phyloP scores from a whole-genome alignment of 305 asterid genomes.

The Solanum hybrid region DNA sequence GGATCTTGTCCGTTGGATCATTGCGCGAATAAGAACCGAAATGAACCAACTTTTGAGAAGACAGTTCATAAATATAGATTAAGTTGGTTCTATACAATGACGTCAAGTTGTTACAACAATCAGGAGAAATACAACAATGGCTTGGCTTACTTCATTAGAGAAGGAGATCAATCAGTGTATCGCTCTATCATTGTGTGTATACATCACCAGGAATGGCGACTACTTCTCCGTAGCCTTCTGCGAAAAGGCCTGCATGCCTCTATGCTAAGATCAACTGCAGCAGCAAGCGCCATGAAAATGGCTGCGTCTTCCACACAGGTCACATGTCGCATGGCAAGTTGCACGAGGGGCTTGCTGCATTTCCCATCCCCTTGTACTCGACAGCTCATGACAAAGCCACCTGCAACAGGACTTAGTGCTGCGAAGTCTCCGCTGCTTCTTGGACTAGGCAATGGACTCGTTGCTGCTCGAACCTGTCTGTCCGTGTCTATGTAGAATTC shows the following conservation, averaged over 20 bases:
- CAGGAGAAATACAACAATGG: background rate
- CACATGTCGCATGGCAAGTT: slow-evolving; percentile 74
- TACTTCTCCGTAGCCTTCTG: slow-evolving; percentile 48
- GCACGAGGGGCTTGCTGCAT: slow-evolving; percentile 72
- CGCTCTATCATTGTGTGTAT: background rate
- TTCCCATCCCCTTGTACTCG: slow-evolving; percentile 80
- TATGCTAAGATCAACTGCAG: slow-evolving; percentile 86
- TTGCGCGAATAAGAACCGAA: background rate
- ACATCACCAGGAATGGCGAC: slow-evolving; percentile 56
- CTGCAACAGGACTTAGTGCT: slow-evolving; percentile 47
- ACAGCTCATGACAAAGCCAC: slow-evolving; percentile 88
- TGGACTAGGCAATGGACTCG: slow-evolving; percentile 61
- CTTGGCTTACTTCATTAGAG: slow-evolving; percentile 4
- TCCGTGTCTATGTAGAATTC: slow-evolving; percentile 79
- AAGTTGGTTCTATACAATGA: slow-evolving; percentile 34
- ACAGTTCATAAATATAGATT: slow-evolving; percentile 7
- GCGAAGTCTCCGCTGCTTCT: slow-evolving; percentile 80
- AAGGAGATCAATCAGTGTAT: background rate
- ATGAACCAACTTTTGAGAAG: background rate
- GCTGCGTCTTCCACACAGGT: slow-evolving; percentile 93
- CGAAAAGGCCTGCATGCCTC: slow-evolving; percentile 83
- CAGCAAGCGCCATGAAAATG: slow-evolving; percentile 87
- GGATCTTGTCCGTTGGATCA: background rate
- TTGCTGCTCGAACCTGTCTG: slow-evolving; percentile 39
- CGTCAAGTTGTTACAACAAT: slow-evolving; percentile 26